Conservation (phyloP, 768 basidiomycete species). For the Boletus rubroflammeus region DNA sequence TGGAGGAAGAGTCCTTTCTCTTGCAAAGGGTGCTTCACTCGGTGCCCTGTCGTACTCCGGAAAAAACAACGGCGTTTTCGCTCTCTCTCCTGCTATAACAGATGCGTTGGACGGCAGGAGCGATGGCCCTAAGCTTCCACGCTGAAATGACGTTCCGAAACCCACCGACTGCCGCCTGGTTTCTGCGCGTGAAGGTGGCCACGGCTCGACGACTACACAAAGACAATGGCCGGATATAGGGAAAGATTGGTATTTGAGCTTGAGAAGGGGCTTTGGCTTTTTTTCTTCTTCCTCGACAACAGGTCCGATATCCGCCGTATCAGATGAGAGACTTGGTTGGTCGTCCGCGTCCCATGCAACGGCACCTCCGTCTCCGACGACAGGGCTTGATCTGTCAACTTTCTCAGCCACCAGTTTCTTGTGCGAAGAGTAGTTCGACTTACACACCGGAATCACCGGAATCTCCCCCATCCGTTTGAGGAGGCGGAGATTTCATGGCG, state of each 20-base stretch:
- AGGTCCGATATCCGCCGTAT: constrained; percentile 33
- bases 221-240: constrained; percentile 68
- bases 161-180: constrained; percentile 32
- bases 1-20: constrained; percentile 32
- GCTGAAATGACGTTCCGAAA: constrained; percentile 24
- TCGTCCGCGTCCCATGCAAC: not conserved
- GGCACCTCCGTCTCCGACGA: not conserved
- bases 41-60: constrained; percentile 53
- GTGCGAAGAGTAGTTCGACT: not conserved
- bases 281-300: constrained; percentile 57
- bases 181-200: constrained; percentile 48
- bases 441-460: constrained; percentile 1
- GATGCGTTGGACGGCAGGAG: constrained; percentile 16
- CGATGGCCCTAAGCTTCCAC: constrained; percentile 29
- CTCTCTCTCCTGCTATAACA: constrained; percentile 32
- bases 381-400: not conserved
- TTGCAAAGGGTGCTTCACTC: constrained; percentile 34
- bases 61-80: constrained; percentile 67
- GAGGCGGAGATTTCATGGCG: constrained; percentile 12
- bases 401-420: not conserved
- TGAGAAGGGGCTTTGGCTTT: constrained; percentile 69
- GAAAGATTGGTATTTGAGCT: constrained; percentile 69
- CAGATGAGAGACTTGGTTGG: not conserved
- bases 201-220: constrained; percentile 82
- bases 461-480: not conserved